Percentiles rank a stretch among this genome's conserved stretches.
Conservation (phyloP, 257 asterid species). For the Jacaranda mimosifolia region DNA sequence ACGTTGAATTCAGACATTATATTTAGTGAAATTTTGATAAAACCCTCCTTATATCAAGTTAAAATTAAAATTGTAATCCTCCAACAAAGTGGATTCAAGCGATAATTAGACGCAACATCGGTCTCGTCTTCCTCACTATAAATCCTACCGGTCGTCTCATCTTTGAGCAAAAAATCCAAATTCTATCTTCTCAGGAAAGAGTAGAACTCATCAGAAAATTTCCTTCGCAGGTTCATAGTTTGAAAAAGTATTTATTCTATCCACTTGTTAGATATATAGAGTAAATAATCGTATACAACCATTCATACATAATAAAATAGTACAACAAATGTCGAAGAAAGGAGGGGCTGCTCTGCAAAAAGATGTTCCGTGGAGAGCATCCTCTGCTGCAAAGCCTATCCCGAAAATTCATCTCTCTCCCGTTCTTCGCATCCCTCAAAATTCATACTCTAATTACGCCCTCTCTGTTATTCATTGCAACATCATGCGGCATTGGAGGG, state of each 20-base stretch:
- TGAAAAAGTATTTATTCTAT: background rate
- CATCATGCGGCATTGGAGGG: constrained; percentile 1
- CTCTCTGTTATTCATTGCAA: constrained; percentile 55
- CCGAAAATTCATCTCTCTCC: constrained; percentile 94
- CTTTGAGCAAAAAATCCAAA: constrained; percentile 40
- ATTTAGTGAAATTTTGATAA: too few relatives aligned
- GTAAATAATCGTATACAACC: background rate
- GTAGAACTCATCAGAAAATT: background rate
- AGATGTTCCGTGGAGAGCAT: constrained; percentile 93
- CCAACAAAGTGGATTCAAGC: too few relatives aligned
- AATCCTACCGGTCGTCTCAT: constrained; percentile 1
- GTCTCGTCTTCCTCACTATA: constrained; percentile 29
- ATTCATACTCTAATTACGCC: constrained; percentile 68
- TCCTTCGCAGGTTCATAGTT: background rate
- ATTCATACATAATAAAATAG: background rate
- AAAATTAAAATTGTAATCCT: too few relatives aligned
- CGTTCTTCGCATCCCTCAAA: constrained; percentile 73
- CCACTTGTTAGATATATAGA: background rate
- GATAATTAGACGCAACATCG: background rate
- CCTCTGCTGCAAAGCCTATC: constrained; percentile 69
- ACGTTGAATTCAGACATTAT: too few relatives aligned
- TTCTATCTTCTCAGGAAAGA: constrained; percentile 39
- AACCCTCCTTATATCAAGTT: too few relatives aligned
- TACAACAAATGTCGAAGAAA: constrained; percentile 63
- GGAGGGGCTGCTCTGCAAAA: constrained; percentile 61